Base-by-base conservation (phyloP, 2,329 filamentous ascomycete species). In the Fusarium sp. region DNA sequence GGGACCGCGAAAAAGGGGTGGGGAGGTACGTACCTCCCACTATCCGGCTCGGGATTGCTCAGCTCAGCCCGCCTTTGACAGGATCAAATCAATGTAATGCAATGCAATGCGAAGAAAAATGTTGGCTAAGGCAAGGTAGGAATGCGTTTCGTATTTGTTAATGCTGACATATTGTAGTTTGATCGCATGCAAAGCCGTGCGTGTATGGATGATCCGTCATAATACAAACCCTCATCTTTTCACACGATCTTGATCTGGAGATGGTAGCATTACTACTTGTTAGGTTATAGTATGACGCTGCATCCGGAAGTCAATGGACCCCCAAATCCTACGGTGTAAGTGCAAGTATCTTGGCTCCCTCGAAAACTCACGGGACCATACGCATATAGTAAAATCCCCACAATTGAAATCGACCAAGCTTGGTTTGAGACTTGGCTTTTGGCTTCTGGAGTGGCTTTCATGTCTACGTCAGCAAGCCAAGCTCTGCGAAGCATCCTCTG, bases 81-180 rank as follows among this genome's bases (percentile, higher is more conserved):
- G 57, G 33, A 45, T 54, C 50, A 58, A 55, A 52, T 71, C 37
- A 60, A 69, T 60, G 52, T 42, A 49, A 50, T 30, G 52, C 42
- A 13, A 42, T 23, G 27, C 35, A 23, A 23, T 23, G 20, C 20
- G 23, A 32, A 40, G 45, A 57, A 46, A 53, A 30, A 57, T 38
- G 48, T 50, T n/a, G 41, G 45, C 23, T 23, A 54, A 55, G 41
- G 38, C 20, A 23, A 27, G 30, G 40, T 27, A 66, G 69, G 69
- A 71, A 73, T 72, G 69, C 49, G 69, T 70, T 72, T 71, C 69
- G 56, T 20, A 57, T 72, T 72, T 70, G 60, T 63, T 69, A 55
- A 61, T 66, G 59, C 64, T 72, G 52, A 50, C 38, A 8, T 45
- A 54, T 26, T 42, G 20, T 40, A 26, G n/a, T 26, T 52, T 37